Evolutionary conservation across 371 early-diverging fungal genomes (phyloP), one percentile per base, ranked within the genome.

Genomic region (Nematocida ausubeli): DNA sequence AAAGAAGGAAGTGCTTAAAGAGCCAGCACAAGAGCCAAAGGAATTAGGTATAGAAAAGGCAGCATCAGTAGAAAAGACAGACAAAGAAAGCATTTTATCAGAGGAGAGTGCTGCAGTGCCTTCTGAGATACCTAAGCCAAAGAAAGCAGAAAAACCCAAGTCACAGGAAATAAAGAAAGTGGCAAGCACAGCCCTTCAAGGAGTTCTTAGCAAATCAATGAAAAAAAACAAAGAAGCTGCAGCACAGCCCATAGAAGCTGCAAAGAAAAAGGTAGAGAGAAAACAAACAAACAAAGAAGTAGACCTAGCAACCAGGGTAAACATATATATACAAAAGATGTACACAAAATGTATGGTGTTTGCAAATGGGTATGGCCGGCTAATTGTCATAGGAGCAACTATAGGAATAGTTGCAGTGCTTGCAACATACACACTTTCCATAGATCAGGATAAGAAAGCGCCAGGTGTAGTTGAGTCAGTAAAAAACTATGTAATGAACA

Each of bases 271-370:
- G 24, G 28, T 54, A 54, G 54, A 54, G n/a, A 24, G 24, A 24
- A 54, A 39, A 37, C 60, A 60, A 37, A 37, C 19, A 37, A 60
- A 60, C 28, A 60, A 60, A 60, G 12, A 55, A 22, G 55, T 26
- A 55, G 24, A 55, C 55, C 12, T 30, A 30, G 55, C 55, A 55
- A 55, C 55, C 9, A 55, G 24, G 24, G 55, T 0, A 44, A 9
- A 24, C 26, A 19, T 55, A 55, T 26, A 55, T 30, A 55, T 22
- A 22, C 32, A 39, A 60, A 30, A 39, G 12, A 60, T 37, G 35
- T 37, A 60, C 60, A 60, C 60, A 60, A 32, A 35, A 35, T 6
- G 19, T 12, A 60, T 60, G 60, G 30, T 22, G 12, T 19, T 60
- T 16, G 14, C 12, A 60, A 35, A 24, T 34, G 35, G n/a, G 14